Base-by-base conservation (phyloP, 73 alveolate species). In the Paramecium primaurelia region DNA sequence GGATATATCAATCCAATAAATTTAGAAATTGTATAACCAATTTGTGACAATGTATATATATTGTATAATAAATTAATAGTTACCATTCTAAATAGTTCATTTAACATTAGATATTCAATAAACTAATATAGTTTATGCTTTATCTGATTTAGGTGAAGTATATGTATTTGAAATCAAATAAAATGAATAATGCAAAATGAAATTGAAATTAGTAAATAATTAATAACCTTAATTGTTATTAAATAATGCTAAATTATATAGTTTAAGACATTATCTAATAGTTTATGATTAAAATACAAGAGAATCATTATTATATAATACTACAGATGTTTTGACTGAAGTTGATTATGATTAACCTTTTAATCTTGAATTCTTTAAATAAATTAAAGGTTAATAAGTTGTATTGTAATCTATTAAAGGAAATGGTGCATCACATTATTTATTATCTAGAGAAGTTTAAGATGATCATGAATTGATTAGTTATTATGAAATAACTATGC, bases 101-200 rank as follows among this genome's bases (percentile, higher is more conserved):
- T 20, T 75, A 22, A 75, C 60, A 11, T 8, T 75, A 22, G 88
- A 75, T 42, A 38, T 75, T 25, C 34, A 75, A 75, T 75, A 75
- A 37, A 34, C 30, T 4, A 75, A 75, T 38, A 75, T 75, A 16
- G 88, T 75, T 36, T 75, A 75, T 75, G 88, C 60, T 9, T n/a
- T 75, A 75, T 36, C 68, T 30, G 88, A 75, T 75, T 38, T 12
- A 36, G 58, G 60, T n/a, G 88, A 75, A 16, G 60, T 75, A 38
- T 75, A 75, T 75, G 88, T 75, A 1, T 75, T 38, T 75, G 88
- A 75, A 38, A 75, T 42, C 37, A 75, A 75, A 75, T 18, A 75
- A 75, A 75, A 75, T 36, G 88, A 75, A 7, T 75, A 75, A 75
- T 75, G 88, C 60, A 36, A 42, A 75, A 75, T 64, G 84, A 64